Evolutionary conservation across 2,329 filamentous ascomycete species (phyloP), one percentile per base, ranked within the genome.

Genomic region (Colletotrichum karsti): DNA sequence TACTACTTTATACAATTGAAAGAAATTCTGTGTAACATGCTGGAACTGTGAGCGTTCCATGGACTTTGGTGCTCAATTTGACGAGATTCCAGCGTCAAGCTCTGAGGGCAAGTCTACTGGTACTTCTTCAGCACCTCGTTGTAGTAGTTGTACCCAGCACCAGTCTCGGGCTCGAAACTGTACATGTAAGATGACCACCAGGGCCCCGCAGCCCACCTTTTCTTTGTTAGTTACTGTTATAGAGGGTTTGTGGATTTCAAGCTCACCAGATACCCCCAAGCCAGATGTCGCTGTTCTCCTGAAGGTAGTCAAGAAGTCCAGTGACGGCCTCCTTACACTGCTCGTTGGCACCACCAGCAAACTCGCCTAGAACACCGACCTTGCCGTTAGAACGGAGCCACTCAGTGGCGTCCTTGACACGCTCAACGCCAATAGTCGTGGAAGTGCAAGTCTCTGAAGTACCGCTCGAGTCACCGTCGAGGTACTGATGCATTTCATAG

Each of bases 401-500:
- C 48, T 72, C 74, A 30, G 83, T 85, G 26, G 83, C 83, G 12
- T 73, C 79, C 9, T 73, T 72, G 44, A 85, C 69, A 24, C 83
- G 80, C 76, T 85, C 78, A 5, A 71, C 73, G 63, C 83, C 84
- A 63, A 85, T 79, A 6, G 79, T 79, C 61, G 72, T 67, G 46
- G 78, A 83, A 15, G 84, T 83, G 71, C 84, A 86, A 22, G 71
- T 67, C 7, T 74, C 65, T 9, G 74, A 74, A 2, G 83, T 85
- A 62, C 84, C 83, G 15, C 82, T 84, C 51, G 81, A 79, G 74
- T 85, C 83, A 5, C 73, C 70, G 76, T 86, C 84, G 20, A 86
- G 82, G 74, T 85, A 86, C 77, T 86, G 84, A 75, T 85, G 83
- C 83, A 85, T 85, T 77, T 85, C 80, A 72, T 82, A 85, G 66